Percentiles rank a stretch among this genome's conserved stretches.
Evolutionary conservation across 805 yeast species (phyloP).

Genomic region (Lipomyces mesembrius): DNA sequence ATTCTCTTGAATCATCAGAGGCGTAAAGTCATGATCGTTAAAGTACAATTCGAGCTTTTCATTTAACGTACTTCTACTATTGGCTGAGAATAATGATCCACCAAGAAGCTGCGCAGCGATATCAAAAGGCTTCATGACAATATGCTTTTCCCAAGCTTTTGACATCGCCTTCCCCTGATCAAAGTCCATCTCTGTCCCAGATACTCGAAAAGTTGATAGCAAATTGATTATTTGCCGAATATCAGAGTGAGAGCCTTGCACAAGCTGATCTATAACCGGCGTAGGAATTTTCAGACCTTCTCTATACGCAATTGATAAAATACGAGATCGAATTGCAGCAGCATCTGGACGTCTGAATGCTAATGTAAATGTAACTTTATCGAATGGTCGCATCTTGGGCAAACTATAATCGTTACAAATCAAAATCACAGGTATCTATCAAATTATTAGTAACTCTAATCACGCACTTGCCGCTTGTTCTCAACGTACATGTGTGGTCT

Average conservation of each 20-base stretch:
- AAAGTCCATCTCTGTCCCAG: constrained; percentile 65
- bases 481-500: constrained; percentile 60
- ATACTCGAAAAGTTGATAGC: constrained; percentile 79
- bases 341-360: constrained; percentile 91
- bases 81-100: constrained; percentile 61
- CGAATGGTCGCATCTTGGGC: constrained; percentile 97
- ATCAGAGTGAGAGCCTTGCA: constrained; percentile 83
- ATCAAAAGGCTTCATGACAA: constrained; percentile 91
- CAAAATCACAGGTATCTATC: constrained; percentile 77
- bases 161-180: constrained; percentile 57
- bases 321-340: constrained; percentile 74
- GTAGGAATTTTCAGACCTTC: constrained; percentile 84
- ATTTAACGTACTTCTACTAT: constrained; percentile 61
- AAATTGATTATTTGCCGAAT: constrained; percentile 92
- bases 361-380: constrained; percentile 74
- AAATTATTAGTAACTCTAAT: not conserved
- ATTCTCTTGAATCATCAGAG: constrained; percentile 95
- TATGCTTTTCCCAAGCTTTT: constrained; percentile 82
- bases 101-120: constrained; percentile 70
- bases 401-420: constrained; percentile 91
- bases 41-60: constrained; percentile 88
- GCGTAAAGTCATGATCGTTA: constrained; percentile 92
- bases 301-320: constrained; percentile 86
- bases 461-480: not conserved
- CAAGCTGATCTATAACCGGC: constrained; percentile 78